These are phyloP conservation scores for Cryptococcus depauperatus DNA, from an alignment of 1,284 basidiomycete species.

Conservation along the genomic window DNA sequence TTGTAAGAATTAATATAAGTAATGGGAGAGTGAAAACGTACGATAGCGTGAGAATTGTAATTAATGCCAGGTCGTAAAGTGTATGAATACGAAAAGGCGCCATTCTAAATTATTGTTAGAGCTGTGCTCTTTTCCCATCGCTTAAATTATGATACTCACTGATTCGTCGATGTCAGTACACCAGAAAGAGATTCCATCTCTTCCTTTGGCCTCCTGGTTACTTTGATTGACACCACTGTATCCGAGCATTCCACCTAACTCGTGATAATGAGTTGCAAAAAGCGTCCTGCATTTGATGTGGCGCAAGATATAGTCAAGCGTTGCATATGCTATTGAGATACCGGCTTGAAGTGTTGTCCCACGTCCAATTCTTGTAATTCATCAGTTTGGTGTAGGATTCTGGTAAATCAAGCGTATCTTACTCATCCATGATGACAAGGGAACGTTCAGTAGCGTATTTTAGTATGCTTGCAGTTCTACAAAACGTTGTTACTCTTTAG, in stretches of 20 bases:
- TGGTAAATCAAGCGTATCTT: background rate
- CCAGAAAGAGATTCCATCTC: slow-evolving; percentile 63
- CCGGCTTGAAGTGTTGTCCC: slow-evolving; percentile 91
- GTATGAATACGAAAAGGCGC: slow-evolving; percentile 75
- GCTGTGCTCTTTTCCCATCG: slow-evolving; percentile 24
- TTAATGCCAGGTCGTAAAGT: slow-evolving; percentile 74
- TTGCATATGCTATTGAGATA: slow-evolving; percentile 84
- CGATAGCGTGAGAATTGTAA: slow-evolving; percentile 82
- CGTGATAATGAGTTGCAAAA: slow-evolving; percentile 97
- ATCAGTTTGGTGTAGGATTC: too few relatives aligned
- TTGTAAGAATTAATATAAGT: background rate
- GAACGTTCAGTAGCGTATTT: slow-evolving; percentile 70
- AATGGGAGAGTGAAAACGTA: slow-evolving; percentile 16
- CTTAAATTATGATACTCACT: slow-evolving; percentile 47
- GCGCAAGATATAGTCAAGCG: slow-evolving; percentile 69
- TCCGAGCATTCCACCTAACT: slow-evolving; percentile 75
- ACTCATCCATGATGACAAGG: slow-evolving; percentile 91
- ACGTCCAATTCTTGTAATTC: slow-evolving; percentile 58
- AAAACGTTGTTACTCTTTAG: background rate
- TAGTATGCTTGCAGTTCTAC: slow-evolving; percentile 51
- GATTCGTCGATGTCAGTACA: slow-evolving; percentile 78
- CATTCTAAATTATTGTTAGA: slow-evolving; percentile 47
- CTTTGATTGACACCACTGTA: slow-evolving; percentile 43
- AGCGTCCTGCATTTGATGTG: slow-evolving; percentile 72
- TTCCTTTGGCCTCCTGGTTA: slow-evolving; percentile 13